Percentiles rank a stretch among this genome's conserved stretches.
Evolutionary conservation across 768 basidiomycete species (phyloP).

Genomic region (Inosperma sp.): DNA sequence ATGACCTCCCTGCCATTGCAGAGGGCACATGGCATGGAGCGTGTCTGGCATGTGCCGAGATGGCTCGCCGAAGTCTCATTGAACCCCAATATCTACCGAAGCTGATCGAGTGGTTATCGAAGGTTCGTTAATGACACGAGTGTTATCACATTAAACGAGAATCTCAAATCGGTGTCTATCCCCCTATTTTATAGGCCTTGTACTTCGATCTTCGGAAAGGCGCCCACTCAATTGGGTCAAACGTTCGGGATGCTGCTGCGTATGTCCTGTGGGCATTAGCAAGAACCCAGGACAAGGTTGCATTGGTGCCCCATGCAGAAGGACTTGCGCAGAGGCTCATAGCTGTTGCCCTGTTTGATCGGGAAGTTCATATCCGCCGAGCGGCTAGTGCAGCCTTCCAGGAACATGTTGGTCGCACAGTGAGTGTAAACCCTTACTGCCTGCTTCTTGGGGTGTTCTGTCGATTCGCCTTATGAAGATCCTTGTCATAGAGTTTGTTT

Average conservation of each 20-base stretch:
- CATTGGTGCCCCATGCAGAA: slow-evolving; percentile 56
- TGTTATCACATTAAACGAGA: slow-evolving; percentile 6
- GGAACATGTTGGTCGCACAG: slow-evolving; percentile 92
- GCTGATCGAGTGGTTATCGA: slow-evolving; percentile 74
- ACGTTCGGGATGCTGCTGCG: slow-evolving; percentile 89
- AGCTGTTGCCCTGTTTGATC: slow-evolving; percentile 82
- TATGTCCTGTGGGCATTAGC: slow-evolving; percentile 96
- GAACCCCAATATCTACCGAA: slow-evolving; percentile 50
- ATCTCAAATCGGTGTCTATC: not conserved
- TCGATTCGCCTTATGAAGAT: no score
- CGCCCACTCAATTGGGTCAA: slow-evolving; percentile 90
- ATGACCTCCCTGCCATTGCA: slow-evolving; percentile 70
- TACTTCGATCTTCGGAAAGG: slow-evolving; percentile 91
- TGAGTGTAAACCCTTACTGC: slow-evolving; percentile 36
- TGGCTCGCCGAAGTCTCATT: slow-evolving; percentile 79
- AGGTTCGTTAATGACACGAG: slow-evolving; percentile 41
- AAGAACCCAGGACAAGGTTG: slow-evolving; percentile 59
- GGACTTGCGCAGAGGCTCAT: slow-evolving; percentile 67
- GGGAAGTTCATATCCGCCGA: slow-evolving; percentile 90
- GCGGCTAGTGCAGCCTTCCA: slow-evolving; percentile 98
- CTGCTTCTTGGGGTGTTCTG: slow-evolving; percentile 1
- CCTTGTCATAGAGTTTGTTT: slow-evolving; percentile 64
- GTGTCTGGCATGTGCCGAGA: slow-evolving; percentile 87
- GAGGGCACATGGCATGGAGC: slow-evolving; percentile 95
- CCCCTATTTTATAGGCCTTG: slow-evolving; percentile 55